A percentile compares a stretch with the other conserved stretches of the same genome.
Evolutionary conservation across 2,329 filamentous ascomycete genomes (phyloP).

Genomic region (Alternaria sp.): DNA sequence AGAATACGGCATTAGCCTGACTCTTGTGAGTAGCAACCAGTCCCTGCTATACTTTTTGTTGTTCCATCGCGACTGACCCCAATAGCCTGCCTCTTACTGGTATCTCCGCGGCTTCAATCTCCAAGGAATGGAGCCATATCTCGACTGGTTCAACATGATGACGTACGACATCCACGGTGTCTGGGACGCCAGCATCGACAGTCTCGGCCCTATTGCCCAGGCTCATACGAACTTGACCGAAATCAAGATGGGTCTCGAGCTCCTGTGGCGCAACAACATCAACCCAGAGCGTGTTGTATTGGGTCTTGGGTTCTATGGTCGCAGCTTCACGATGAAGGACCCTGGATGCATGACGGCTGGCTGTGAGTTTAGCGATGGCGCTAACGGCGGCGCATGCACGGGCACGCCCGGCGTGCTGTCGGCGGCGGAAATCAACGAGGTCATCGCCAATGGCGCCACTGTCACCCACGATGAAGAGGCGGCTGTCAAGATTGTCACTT

Average conservation of each 20-base stretch:
- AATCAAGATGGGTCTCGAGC: conserved; percentile 49
- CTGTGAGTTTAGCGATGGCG: conserved; percentile 12
- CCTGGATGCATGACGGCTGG: conserved; percentile 8
- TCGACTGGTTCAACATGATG: conserved; percentile 56
- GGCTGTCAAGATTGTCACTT: neutral
- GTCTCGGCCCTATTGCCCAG: conserved; percentile 32
- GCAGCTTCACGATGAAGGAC: conserved; percentile 34
- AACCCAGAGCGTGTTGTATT: conserved; percentile 50
- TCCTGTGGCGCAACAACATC: conserved; percentile 56
- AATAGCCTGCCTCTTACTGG: conserved; percentile 24
- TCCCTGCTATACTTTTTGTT: neutral
- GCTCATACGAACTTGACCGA: conserved; percentile 57
- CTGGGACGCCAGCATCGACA: conserved; percentile 46
- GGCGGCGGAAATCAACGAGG: conserved; percentile 4
- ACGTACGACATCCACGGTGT: conserved; percentile 55
- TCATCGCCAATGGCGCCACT: neutral
- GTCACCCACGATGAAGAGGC: neutral
- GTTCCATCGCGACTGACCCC: neutral
- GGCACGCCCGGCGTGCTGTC: conserved; percentile 5
- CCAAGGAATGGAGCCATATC: conserved; percentile 11
- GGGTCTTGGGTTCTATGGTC: conserved; percentile 56
- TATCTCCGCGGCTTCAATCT: conserved; percentile 35
- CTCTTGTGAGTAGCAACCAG: conserved; percentile 1
- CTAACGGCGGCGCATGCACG: neutral
- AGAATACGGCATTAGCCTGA: conserved; percentile 15